These are phyloP conservation scores for Salicornia ramosissima DNA, from an alignment of 148 eudicot genomes.

Conservation along the genomic window DNA sequence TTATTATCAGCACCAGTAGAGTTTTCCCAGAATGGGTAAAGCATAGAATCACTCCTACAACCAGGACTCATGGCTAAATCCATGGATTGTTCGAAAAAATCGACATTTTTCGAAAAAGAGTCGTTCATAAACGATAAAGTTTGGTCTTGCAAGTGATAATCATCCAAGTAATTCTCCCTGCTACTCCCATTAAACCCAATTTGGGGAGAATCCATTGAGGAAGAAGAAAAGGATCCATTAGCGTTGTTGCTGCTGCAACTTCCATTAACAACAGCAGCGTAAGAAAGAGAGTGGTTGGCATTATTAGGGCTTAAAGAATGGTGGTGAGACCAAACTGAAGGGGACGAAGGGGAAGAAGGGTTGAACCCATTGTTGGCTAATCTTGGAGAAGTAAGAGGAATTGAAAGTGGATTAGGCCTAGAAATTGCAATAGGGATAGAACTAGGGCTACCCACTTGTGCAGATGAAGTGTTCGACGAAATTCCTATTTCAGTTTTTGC, in stretches of 20 bases:
- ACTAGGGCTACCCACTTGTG: constrained; percentile 22
- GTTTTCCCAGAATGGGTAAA: constrained; percentile 34
- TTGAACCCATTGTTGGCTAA: constrained; percentile 46
- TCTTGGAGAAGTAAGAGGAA: constrained; percentile 39
- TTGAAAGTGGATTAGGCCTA: constrained; percentile 46
- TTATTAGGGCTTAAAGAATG: constrained; percentile 37
- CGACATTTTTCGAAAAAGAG: constrained; percentile 35
- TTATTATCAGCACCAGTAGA: constrained; percentile 15
- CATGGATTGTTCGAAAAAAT: constrained; percentile 32
- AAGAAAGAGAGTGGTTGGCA: constrained; percentile 32
- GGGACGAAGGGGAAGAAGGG: constrained; percentile 47
- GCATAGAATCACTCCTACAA: constrained; percentile 39
- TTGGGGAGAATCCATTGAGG: constrained; percentile 29
- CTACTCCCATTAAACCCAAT: constrained; percentile 6
- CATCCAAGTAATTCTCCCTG: constrained; percentile 15
- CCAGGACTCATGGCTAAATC: constrained; percentile 48
- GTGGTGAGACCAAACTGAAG: constrained; percentile 51
- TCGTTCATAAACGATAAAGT: constrained; percentile 34
- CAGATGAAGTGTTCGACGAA: constrained; percentile 41
- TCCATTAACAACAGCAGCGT: constrained; percentile 58
- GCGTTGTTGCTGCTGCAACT: neutral
- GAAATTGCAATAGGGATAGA: constrained; percentile 42
- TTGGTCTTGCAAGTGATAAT: constrained; percentile 29
- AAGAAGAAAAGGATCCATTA: constrained; percentile 31
- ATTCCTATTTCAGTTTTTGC: constrained; percentile 44